Evolutionary conservation across 2,329 filamentous ascomycete genomes (phyloP), one percentile per base, ranked within the genome.

Genomic region (Cytospora piceae): DNA sequence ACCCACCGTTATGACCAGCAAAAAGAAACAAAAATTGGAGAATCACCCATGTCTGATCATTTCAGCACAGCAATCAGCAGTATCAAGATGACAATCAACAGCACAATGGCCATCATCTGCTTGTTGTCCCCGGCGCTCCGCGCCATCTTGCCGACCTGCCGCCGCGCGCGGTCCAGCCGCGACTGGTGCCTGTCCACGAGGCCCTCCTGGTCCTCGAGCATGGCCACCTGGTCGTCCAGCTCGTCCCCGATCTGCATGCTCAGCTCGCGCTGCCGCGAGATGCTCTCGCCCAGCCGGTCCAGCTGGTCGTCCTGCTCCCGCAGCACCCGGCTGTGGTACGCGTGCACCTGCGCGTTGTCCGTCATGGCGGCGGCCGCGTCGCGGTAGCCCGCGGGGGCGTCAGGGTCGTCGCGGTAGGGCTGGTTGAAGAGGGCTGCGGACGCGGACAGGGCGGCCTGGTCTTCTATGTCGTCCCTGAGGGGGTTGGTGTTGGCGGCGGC

Each of bases 221-320:
- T 83, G 71, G 90, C 84, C 46, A 96, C 91, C 73, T 99, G 95
- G 71, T 88, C 90, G 72, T 98, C 95, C 42, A 99, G 83, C 82
- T 99, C 95, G 76, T 97, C 92, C 34, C 95, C 94, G 73, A 99
- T 98, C 80, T 95, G 92, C 81, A 97, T 96, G 74, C 90, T 94
- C 68, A 99, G 83, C 80, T 98, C 92, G 58, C 96, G 85, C 81
- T 98, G 95, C 49, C 95, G 87, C 4, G 91, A 86, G 71, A 99
- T 97, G 65, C 88, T 92, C 73, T 88, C 87, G n/a, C 94, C 92
- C 4, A 99, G 81, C 12, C 85, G 83, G 76, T 98, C 94, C n/a
- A 99, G 84, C 76, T 97, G 93, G 70, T 92, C 90, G 74, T 99
- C 95, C 78, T 99, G 95, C 68, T 97, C 89, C n/a, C 85, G 84